phyloP scores from a whole-genome alignment of 495 filamentous ascomycete genomes.

The Penicillium macrosclerotiorum region DNA sequence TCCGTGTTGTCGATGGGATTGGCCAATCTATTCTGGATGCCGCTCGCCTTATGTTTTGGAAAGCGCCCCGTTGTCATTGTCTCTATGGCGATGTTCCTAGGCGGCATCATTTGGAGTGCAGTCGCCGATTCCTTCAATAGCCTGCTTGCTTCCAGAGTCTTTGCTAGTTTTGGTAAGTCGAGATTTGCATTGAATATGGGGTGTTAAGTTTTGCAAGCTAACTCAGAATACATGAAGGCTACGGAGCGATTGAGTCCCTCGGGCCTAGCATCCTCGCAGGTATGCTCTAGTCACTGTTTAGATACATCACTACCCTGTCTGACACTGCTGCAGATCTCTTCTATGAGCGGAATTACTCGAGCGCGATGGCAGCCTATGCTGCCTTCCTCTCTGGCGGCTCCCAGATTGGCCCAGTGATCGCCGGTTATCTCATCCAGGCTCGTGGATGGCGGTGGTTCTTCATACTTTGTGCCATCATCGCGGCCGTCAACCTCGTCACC shows the following conservation, averaged over 20 bases:
- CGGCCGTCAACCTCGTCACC: constrained; percentile 27
- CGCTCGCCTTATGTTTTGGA: constrained; percentile 48
- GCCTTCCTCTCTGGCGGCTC: constrained; percentile 37
- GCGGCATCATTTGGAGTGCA: constrained; percentile 35
- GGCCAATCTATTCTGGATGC: constrained; percentile 49
- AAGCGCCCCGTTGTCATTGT: constrained; percentile 44
- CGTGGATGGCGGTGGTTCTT: constrained; percentile 37
- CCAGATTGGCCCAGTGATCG: constrained; percentile 31
- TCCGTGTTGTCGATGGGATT: constrained; percentile 37
- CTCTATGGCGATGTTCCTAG: constrained; percentile 36
- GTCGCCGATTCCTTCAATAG: constrained; percentile 31
- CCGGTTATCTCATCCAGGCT: constrained; percentile 28
- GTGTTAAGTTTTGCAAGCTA: too few relatives aligned
- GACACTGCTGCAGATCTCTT: constrained; percentile 27
- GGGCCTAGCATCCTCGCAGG: constrained; percentile 39
- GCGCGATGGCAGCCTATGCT: constrained; percentile 39
- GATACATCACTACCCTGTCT: background rate
- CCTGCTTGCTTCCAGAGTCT: constrained; percentile 26
- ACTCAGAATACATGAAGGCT: constrained; percentile 17
- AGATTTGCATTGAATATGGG: too few relatives aligned
- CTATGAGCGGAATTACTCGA: constrained; percentile 38
- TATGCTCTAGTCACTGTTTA: constrained; percentile 4
- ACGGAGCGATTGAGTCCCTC: constrained; percentile 35
- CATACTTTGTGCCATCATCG: constrained; percentile 32
- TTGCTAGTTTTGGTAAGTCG: constrained; percentile 31